These are phyloP conservation scores for Ogataea parapolymorpha DNA, from an alignment of 805 yeast species.

Conservation along the genomic window DNA sequence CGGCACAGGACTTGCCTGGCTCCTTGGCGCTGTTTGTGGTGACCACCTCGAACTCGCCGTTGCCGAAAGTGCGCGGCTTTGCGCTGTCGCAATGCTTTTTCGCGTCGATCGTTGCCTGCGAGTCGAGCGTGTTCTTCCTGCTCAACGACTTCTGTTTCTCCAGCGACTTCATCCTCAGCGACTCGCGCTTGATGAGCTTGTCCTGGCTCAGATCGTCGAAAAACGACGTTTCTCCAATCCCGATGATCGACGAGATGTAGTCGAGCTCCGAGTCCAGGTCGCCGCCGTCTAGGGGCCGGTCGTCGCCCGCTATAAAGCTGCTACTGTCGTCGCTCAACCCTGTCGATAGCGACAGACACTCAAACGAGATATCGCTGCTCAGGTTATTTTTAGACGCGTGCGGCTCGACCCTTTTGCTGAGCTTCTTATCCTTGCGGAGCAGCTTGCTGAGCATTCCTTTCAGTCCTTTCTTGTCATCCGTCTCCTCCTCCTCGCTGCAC, in stretches of 20 bases:
- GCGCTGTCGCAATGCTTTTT: constrained; percentile 14
- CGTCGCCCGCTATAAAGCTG: constrained; percentile 19
- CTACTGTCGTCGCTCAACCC: constrained; percentile 10
- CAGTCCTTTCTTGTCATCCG: constrained; percentile 1
- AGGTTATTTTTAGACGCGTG: neutral
- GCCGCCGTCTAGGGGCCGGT: constrained; percentile 1
- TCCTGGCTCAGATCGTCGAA: constrained; percentile 28
- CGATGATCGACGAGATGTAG: constrained; percentile 38
- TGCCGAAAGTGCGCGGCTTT: constrained; percentile 6
- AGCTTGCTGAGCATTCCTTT: constrained; percentile 1
- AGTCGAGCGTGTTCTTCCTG: constrained; percentile 25
- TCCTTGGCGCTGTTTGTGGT: constrained; percentile 3
- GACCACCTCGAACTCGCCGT: constrained; percentile 11
- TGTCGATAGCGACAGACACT: neutral
- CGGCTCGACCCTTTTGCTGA: neutral
- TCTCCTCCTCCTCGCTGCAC: constrained; percentile 9
- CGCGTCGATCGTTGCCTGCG: constrained; percentile 14
- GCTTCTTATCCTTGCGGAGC: constrained; percentile 1
- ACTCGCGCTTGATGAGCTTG: constrained; percentile 29
- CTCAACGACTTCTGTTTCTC: constrained; percentile 35
- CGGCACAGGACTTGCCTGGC: constrained; percentile 1
- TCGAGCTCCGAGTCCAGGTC: constrained; percentile 32
- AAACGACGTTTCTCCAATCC: constrained; percentile 40
- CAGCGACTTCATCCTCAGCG: constrained; percentile 36
- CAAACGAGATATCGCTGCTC: neutral